Evolutionary conservation across 164 flowering plant genomes (phyloP).

Genomic region (Chimonanthus salicifolius): DNA sequence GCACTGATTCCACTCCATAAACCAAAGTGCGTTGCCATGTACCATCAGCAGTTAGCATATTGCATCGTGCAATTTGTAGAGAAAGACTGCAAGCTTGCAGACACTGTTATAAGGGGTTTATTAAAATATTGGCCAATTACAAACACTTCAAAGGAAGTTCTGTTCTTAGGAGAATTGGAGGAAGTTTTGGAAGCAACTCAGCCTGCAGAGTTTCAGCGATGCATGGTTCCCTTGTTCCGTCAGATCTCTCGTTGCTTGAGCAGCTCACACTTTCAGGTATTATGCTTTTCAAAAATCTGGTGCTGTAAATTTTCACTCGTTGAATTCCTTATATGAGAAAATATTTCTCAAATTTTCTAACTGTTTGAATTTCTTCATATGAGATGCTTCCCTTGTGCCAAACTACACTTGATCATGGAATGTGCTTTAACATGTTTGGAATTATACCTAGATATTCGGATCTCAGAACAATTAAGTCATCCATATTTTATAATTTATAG

Average conservation of each 20-base stretch:
- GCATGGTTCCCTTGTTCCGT: conserved; percentile 68
- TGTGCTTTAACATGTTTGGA: no score
- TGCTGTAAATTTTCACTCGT: neutral
- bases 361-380: conserved; percentile 10
- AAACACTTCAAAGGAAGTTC: conserved; percentile 70
- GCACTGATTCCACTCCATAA: conserved; percentile 79
- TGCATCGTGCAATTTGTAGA: conserved; percentile 80
- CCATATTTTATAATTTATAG: neutral
- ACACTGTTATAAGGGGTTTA: conserved; percentile 64
- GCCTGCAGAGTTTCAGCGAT: conserved; percentile 56
- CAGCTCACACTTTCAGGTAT: conserved; percentile 74
- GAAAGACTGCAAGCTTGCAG: conserved; percentile 83
- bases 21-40: conserved; percentile 68
- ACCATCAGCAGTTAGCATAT: conserved; percentile 76
- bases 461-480: no score
- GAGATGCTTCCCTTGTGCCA: no score
- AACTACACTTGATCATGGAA: no score
- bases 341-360: neutral
- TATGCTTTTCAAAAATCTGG: neutral
- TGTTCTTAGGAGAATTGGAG: conserved; percentile 74
- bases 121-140: conserved; percentile 76
- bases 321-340: neutral
- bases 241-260: conserved; percentile 59
- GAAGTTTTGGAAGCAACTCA: conserved; percentile 69
- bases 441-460: no score